Evolutionary conservation across 345 rosid genomes (phyloP), one percentile per base, ranked within the genome.

Genomic region (Melaleuca quinquenervia): DNA sequence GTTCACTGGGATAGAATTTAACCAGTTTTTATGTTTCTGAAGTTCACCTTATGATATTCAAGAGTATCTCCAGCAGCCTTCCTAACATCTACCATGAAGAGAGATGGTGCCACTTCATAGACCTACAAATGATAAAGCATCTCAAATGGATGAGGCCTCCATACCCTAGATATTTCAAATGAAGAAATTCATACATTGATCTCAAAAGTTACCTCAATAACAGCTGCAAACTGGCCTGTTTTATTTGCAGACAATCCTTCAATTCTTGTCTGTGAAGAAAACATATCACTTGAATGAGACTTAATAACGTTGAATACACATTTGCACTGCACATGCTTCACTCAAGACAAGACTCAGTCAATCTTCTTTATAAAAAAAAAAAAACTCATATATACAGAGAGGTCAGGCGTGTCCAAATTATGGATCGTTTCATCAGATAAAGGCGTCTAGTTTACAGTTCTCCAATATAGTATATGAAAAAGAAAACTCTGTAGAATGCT

Each of bases 41-140:
- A 21, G 82, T 89, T 82, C 70, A 96, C 99, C 98, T 94, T 95
- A 91, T 94, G 96, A 88, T 96, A 96, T 87, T 95, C 96, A 86
- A 94, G 96, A 88, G 96, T 92, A 85, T 96, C 98, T 70, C 98
- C 98, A 49, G 96, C 91, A 60, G 99, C 96, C 89, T 96, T 96
- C 86, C 98, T 90, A 50, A 91, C 95, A 85, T 96, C 98, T 85
- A 92, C 92, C 99, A 95, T 94, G 95, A 94, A 96, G 86, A 96
- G 96, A 12, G 95, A 92, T 24, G 96, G 95, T 26, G 98, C 98
- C 87, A 96, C 98, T 92, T 96, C 96, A 86, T 85, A 96, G 82
- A 94, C 92, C 99, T 96, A 85, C 3, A 80, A 12, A 60, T 32
- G 52, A 84, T 84, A 64, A 36, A 11, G 29, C 41, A 24, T 87